phyloP scores from a whole-genome alignment of 1,284 basidiomycete species.

The Xanthoconium separans region DNA sequence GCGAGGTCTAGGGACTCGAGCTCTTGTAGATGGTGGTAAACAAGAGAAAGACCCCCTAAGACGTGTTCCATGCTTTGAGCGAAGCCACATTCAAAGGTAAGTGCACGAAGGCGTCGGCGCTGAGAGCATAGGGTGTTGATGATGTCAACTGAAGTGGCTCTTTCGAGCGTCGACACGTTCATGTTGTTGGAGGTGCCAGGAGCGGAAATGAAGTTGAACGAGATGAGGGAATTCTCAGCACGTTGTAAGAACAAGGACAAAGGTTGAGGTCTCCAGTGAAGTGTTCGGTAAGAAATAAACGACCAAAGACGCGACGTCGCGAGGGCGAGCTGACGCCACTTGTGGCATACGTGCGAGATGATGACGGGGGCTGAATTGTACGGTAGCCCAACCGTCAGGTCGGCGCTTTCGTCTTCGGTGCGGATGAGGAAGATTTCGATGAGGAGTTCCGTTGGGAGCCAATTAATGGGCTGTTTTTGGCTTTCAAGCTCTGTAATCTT shows the following conservation, averaged over 20 bases:
- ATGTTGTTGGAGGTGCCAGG: slow-evolving; percentile 5
- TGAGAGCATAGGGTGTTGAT: slow-evolving; percentile 26
- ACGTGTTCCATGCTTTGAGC: slow-evolving; percentile 29
- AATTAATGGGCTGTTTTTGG: slow-evolving; percentile 44
- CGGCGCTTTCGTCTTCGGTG: slow-evolving; percentile 21
- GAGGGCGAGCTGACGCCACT: slow-evolving; percentile 45
- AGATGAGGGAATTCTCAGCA: slow-evolving; percentile 35
- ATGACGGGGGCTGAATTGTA: slow-evolving; percentile 36
- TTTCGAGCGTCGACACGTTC: slow-evolving; percentile 12
- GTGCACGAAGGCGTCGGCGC: slow-evolving; percentile 32
- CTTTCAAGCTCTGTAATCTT: slow-evolving; percentile 36
- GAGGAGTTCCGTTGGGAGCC: slow-evolving; percentile 50
- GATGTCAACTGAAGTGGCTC: slow-evolving; percentile 18
- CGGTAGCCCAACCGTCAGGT: slow-evolving; percentile 16
- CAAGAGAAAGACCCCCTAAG: slow-evolving; percentile 17
- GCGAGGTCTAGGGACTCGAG: slow-evolving; percentile 37
- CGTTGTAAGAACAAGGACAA: slow-evolving; percentile 37
- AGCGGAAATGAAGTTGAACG: slow-evolving; percentile 34
- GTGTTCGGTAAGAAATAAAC: slow-evolving; percentile 34
- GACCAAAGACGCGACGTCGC: slow-evolving; percentile 45
- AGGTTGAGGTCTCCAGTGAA: slow-evolving; percentile 26
- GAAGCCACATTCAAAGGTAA: slow-evolving; percentile 37
- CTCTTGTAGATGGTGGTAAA: slow-evolving; percentile 27
- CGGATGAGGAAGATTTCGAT: slow-evolving; percentile 41
- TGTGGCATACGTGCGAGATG: slow-evolving; percentile 47